Base-by-base conservation (phyloP, 495 filamentous ascomycete species). In the Penicillium goetzii region DNA sequence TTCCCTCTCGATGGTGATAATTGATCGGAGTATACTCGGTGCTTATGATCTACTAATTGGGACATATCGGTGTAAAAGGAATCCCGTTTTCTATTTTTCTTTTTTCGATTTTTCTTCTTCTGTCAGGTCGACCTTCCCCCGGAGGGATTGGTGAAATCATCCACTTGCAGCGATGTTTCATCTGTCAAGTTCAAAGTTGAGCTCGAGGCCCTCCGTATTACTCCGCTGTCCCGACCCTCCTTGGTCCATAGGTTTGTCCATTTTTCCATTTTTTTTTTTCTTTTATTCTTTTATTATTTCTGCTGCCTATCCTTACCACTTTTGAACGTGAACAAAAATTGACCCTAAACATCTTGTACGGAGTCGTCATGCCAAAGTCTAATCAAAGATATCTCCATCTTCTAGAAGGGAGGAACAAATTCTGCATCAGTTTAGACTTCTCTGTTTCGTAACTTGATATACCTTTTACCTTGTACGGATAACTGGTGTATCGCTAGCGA, bases 131-230 rank as follows among this genome's bases (percentile, higher is more conserved):
- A n/a, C n/a, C n/a, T n/a, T n/a, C n/a, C n/a, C n/a, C n/a, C n/a
- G n/a, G n/a, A n/a, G n/a, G n/a, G n/a, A 51, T 61, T 67, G 61
- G 23, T 67, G 61, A 68, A 66, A 71, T 62, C 63, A 60, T 60
- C 33, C 49, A 56, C 56, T 45, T 17, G 43, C 43, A 12, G 47
- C 45, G 4, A 65, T 65, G 56, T 56, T 64, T 57, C 52, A 60
- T 60, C 61, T 26, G 21, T 47, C 41, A 32, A 32, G 30, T 32
- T 32, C 5, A 32, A 14, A 23, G 47, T 26, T 28, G 47, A 51
- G 25, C 40, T 63, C 33, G 52, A 36, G 25, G 25, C 30, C 45
- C 32, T 60, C 64, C 64, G 64, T 63, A 56, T 65, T 62, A 59
- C 66, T 65, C 66, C 61, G 62, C 62, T 61, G 40, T 53, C 56